Base-by-base conservation (phyloP, 441 rosid species). In the Erodium texanum region DNA sequence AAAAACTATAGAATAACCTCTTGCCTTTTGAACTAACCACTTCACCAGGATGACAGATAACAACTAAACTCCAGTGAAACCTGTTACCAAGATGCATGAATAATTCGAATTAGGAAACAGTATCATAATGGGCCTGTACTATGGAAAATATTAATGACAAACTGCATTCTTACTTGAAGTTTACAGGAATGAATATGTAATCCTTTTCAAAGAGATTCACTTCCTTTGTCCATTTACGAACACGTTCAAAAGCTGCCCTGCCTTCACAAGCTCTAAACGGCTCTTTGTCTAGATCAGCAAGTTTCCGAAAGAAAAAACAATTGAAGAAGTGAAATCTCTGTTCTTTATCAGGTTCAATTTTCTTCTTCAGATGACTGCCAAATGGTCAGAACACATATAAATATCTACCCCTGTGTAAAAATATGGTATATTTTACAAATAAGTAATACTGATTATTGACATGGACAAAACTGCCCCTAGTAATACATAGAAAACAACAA, bases 281-380 rank as follows among this genome's bases (percentile, higher is more conserved):
- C 69, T 79, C 87, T 81, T 81, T 89, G 77, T 85, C 96, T 34
- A 86, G 67, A 79, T 89, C 92, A 75, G 96, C 96, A 63, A 93
- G 89, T 82, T 93, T 93, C 75, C 89, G 85, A 77, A 91, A 91
- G 86, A 89, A 93, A 80, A 93, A 93, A 75, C 96, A 78, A 78
- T 86, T 93, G 75, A 91, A 91, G 71, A 93, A 91, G 79, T 91
- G 90, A 75, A 85, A 93, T 66, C 89, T 80, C 16, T 80, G 84
- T 11, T 69, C 79, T 15, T 88, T 83, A 68, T 80, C 85, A 1
- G 83, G 81, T 73, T 50, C 82, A 80, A 93, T 71, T 27, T 70
- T 81, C 71, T 70, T 85, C 84, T 83, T 86, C 75, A 93, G 80
- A 68, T 84, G 89, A 73, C 97, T 93, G 83, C 62, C 69, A 76